Evolutionary conservation across 2,329 filamentous ascomycete species (phyloP).

Genomic region (Cordyceps farinosa): DNA sequence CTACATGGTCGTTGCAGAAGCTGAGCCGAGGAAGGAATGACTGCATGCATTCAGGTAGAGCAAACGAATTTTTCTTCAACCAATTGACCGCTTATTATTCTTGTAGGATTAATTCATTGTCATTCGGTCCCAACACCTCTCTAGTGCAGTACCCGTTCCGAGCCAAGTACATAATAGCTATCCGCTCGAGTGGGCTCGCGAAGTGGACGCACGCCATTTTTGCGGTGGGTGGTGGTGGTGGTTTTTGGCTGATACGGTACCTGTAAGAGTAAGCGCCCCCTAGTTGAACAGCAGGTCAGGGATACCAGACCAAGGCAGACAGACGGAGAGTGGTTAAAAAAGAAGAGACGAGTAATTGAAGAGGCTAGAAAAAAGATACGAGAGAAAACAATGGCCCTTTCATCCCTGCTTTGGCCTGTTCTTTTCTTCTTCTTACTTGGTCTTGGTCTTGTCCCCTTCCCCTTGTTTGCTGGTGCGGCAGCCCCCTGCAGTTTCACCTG

Average conservation of each 20-base stretch:
- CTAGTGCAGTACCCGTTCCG: too few species aligned
- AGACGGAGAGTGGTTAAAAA: not conserved
- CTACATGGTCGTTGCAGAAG: too few species aligned
- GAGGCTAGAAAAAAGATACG: not conserved
- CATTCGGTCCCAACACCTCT: too few species aligned
- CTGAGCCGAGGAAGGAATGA: too few species aligned
- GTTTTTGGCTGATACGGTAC: not conserved
- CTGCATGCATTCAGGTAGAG: too few species aligned
- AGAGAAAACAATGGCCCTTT: not conserved
- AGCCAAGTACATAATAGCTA: not conserved
- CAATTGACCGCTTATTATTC: too few species aligned
- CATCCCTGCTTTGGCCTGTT: not conserved
- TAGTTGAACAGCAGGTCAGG: not conserved
- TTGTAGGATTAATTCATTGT: too few species aligned
- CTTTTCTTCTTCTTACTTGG: not conserved
- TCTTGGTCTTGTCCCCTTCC: not conserved
- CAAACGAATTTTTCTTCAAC: too few species aligned
- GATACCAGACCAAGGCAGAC: not conserved
- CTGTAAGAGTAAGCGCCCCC: not conserved
- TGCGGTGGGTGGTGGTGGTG: not conserved
- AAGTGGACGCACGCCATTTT: not conserved
- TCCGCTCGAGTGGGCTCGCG: not conserved
- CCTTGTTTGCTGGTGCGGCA: slow-evolving; percentile 2
- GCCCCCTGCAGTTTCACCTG: slow-evolving; percentile 6
- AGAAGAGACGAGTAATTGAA: not conserved